Conservation (phyloP, 2,329 filamentous ascomycete species). For the Trichoderma simmonsii region DNA sequence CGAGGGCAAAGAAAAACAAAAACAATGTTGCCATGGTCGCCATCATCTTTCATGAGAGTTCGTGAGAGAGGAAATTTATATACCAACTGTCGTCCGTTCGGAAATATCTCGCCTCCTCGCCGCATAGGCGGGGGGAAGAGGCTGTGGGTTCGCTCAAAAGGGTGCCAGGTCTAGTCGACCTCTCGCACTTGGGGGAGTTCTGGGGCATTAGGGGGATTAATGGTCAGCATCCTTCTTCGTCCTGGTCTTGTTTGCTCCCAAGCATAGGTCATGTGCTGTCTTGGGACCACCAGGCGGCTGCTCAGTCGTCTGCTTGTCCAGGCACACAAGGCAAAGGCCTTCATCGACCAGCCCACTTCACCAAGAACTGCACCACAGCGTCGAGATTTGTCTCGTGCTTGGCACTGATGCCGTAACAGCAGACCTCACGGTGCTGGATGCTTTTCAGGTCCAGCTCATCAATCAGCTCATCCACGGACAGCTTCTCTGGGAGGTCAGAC, state of each 20-base stretch:
- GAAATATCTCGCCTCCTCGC: constrained; percentile 1
- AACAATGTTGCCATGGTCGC: constrained; percentile 15
- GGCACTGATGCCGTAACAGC: constrained; percentile 97
- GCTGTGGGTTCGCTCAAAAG: background rate
- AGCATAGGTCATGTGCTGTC: background rate
- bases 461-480: constrained; percentile 93
- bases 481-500: constrained; percentile 85
- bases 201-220: constrained; percentile 10
- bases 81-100: constrained; percentile 26
- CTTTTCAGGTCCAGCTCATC: constrained; percentile 85
- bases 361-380: constrained; percentile 93
- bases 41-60: constrained; percentile 29
- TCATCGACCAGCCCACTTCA: constrained; percentile 80
- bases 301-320: background rate
- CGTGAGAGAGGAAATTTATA: constrained; percentile 37
- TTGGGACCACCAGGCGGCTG: constrained; percentile 16
- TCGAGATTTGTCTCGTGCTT: constrained; percentile 99
- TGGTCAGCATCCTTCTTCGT: background rate
- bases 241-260: background rate
- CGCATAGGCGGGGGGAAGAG: background rate
- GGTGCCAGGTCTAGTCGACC: constrained; percentile 11
- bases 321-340: background rate
- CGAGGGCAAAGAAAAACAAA: constrained; percentile 2
- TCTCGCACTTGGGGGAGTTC: background rate
- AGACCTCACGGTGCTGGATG: constrained; percentile 89